Conservation (phyloP, 1,284 basidiomycete species). For the Amylostereum areolatum region DNA sequence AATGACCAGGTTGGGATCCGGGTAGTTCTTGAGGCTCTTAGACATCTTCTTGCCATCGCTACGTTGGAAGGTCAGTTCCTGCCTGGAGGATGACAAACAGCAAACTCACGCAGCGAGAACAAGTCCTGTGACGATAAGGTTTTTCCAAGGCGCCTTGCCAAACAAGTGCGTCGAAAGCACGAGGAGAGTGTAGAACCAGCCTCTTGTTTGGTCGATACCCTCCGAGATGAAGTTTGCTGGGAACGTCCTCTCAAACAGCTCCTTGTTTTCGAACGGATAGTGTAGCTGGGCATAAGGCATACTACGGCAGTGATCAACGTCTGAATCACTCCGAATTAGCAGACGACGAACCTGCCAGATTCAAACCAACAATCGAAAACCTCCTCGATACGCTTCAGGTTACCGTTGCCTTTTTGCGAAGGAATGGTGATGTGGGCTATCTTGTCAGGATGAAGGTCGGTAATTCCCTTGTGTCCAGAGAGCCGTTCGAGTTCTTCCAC, state of each 20-base stretch:
- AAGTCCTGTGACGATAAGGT: slow-evolving; percentile 93
- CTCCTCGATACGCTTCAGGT: slow-evolving; percentile 86
- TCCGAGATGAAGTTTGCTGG: slow-evolving; percentile 99
- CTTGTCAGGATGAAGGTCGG: slow-evolving; percentile 91
- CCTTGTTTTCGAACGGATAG: slow-evolving; percentile 98
- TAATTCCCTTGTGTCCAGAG: slow-evolving; percentile 83
- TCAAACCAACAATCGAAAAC: slow-evolving; percentile 99
- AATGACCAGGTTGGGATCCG: slow-evolving; percentile 93
- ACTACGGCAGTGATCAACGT: slow-evolving; percentile 33
- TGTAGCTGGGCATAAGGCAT: slow-evolving; percentile 99
- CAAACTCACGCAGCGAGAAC: slow-evolving; percentile 82
- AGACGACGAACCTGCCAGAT: slow-evolving; percentile 76
- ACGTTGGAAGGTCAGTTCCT: neutral
- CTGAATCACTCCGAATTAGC: neutral
- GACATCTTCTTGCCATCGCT: slow-evolving; percentile 99
- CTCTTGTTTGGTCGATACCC: slow-evolving; percentile 93
- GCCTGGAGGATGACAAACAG: neutral
- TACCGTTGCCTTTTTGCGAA: slow-evolving; percentile 85
- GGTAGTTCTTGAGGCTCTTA: slow-evolving; percentile 97
- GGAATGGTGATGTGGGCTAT: slow-evolving; percentile 98
- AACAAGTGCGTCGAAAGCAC: slow-evolving; percentile 95
- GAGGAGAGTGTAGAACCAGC: slow-evolving; percentile 99
- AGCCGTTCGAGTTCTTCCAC: slow-evolving; percentile 85
- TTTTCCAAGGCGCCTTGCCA: slow-evolving; percentile 95
- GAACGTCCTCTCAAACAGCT: slow-evolving; percentile 78